Conservation (phyloP, 2,329 filamentous ascomycete species). For the Bipolaris oryzae region DNA sequence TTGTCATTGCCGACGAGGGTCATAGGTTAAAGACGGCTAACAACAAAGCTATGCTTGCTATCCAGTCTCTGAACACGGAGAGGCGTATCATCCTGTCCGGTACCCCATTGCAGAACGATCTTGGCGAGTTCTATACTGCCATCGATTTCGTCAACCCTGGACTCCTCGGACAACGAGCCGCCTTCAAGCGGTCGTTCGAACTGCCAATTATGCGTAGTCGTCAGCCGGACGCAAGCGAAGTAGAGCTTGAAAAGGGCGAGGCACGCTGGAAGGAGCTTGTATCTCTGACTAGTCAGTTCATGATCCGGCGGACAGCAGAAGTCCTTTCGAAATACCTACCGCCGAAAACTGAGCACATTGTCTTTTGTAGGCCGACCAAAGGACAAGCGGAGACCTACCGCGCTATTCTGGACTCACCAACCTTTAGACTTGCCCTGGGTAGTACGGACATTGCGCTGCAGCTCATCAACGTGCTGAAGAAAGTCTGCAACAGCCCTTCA, state of each 20-base stretch:
- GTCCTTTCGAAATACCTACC: conserved; percentile 70
- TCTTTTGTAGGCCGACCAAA: conserved; percentile 68
- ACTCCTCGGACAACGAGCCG: conserved; percentile 65
- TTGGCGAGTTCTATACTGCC: conserved; percentile 70
- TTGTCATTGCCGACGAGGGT: conserved; percentile 73
- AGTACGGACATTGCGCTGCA: conserved; percentile 68
- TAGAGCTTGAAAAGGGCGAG: conserved; percentile 68
- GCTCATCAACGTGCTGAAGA: conserved; percentile 74
- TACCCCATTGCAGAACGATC: conserved; percentile 71
- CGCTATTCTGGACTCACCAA: conserved; percentile 66
- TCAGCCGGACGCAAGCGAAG: conserved; percentile 66
- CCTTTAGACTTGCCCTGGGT: conserved; percentile 67
- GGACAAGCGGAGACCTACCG: conserved; percentile 67
- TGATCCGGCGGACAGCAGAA: conserved; percentile 69
- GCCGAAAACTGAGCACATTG: conserved; percentile 70
- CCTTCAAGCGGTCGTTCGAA: conserved; percentile 70
- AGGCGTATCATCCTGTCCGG: conserved; percentile 68
- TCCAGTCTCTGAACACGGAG: conserved; percentile 66
- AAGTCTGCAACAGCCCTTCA: conserved; percentile 73
- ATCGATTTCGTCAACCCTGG: conserved; percentile 73
- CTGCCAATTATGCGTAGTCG: conserved; percentile 67
- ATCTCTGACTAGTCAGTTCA: conserved; percentile 66
- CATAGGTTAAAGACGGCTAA: conserved; percentile 71
- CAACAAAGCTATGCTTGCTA: conserved; percentile 70
- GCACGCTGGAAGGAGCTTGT: conserved; percentile 66